These are phyloP conservation scores for Yamadazyma triangularis DNA, from an alignment of 1,139 yeast genomes.

Conservation along the genomic window DNA sequence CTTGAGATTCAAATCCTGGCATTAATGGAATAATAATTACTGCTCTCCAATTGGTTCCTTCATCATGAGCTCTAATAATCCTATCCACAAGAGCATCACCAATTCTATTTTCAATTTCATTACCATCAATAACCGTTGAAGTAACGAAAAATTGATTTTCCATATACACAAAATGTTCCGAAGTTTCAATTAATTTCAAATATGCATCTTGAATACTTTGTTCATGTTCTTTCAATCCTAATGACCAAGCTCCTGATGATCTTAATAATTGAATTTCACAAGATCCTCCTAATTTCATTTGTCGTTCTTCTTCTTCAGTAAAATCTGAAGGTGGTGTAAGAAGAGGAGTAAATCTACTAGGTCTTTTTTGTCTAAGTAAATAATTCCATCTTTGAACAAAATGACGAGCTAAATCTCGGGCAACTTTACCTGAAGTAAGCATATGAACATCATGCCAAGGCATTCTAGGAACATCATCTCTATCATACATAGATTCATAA, in stretches of 20 bases:
- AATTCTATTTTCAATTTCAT: slow-evolving; percentile 78
- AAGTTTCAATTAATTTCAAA: slow-evolving; percentile 80
- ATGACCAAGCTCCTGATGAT: slow-evolving; percentile 90
- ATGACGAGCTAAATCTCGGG: slow-evolving; percentile 88
- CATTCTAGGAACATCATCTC: slow-evolving; percentile 83
- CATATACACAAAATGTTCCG: slow-evolving; percentile 89
- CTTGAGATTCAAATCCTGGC: slow-evolving; percentile 97
- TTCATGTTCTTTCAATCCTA: slow-evolving; percentile 81
- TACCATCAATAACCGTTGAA: slow-evolving; percentile 82
- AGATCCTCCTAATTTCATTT: slow-evolving; percentile 69
- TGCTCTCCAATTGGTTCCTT: slow-evolving; percentile 82
- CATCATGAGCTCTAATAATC: slow-evolving; percentile 79
- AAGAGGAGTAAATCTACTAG: slow-evolving; percentile 89
- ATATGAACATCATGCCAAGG: slow-evolving; percentile 99
- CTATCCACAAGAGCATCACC: slow-evolving; percentile 97
- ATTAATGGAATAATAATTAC: slow-evolving; percentile 86
- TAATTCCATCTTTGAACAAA: slow-evolving; percentile 98
- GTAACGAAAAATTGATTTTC: slow-evolving; percentile 95
- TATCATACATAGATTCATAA: slow-evolving; percentile 87
- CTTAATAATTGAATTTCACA: slow-evolving; percentile 89
- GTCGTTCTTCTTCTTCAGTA: slow-evolving; percentile 62
- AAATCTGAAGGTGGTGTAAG: slow-evolving; percentile 91
- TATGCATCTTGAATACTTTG: slow-evolving; percentile 93
- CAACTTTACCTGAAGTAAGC: slow-evolving; percentile 94
- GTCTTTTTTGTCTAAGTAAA: slow-evolving; percentile 84